phyloP scores from a whole-genome alignment of 139 green algal genomes.

The Limnomonas spitsbergensis region DNA sequence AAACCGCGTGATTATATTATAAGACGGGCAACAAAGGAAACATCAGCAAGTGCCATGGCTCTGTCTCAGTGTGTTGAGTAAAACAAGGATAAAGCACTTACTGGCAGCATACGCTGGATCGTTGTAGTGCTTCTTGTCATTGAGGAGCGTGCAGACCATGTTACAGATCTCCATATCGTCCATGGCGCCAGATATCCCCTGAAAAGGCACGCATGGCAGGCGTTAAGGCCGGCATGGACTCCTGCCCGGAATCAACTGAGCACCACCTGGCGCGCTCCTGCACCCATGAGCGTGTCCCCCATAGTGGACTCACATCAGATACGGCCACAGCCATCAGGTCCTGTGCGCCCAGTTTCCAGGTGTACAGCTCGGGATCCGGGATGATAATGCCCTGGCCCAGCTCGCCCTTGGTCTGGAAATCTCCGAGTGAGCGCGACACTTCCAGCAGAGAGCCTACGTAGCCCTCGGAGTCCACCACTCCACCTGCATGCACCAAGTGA shows the following conservation, averaged over 20 bases:
- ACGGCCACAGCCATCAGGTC: slow-evolving; percentile 17
- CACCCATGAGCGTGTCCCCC: too few relatives aligned
- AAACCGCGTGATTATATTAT: too few relatives aligned
- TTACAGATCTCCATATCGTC: slow-evolving; percentile 8
- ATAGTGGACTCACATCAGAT: slow-evolving; percentile 20
- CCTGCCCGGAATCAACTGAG: too few relatives aligned
- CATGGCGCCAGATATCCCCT: slow-evolving; percentile 12
- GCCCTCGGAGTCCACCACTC: background rate
- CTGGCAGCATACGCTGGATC: slow-evolving; percentile 10
- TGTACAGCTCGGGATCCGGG: slow-evolving; percentile 22
- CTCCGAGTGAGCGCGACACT: slow-evolving; percentile 27
- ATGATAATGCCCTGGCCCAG: slow-evolving; percentile 19
- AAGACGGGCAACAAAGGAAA: background rate
- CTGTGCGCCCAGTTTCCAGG: slow-evolving; percentile 1
- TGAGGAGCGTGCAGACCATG: slow-evolving; percentile 10
- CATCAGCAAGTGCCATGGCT: too few relatives aligned
- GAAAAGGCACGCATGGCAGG: background rate
- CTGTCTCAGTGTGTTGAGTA: too few relatives aligned
- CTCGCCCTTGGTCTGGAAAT: slow-evolving; percentile 22
- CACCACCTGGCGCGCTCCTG: too few relatives aligned
- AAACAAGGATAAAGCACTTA: background rate
- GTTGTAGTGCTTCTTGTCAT: background rate
- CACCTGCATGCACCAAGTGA: too few relatives aligned
- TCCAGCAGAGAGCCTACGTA: slow-evolving; percentile 17
- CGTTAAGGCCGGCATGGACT: too few relatives aligned